Conservation (phyloP, 2,329 filamentous ascomycete species). For the Epichloe hybrida region DNA sequence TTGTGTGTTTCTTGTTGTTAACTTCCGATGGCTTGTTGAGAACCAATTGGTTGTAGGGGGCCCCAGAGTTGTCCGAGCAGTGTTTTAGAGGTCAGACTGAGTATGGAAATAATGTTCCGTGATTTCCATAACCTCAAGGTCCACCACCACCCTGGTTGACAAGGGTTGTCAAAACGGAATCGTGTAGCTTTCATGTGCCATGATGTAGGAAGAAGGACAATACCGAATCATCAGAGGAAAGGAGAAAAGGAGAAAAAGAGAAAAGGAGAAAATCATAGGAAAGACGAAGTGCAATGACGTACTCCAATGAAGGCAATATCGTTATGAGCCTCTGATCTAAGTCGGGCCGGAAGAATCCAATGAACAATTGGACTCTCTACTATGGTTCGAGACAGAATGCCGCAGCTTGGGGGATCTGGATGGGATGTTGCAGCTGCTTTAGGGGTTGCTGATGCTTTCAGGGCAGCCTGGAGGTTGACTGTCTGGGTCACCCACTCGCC, state of each 20-base stretch:
- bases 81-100: not conserved
- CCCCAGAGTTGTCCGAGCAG: not conserved
- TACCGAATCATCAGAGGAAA: not conserved
- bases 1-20: not conserved
- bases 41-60: not conserved
- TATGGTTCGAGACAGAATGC: constrained; percentile 66
- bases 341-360: constrained; percentile 65
- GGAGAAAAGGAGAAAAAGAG: not conserved
- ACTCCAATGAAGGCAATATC: constrained; percentile 81
- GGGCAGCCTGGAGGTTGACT: constrained; percentile 28
- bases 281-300: constrained; percentile 21
- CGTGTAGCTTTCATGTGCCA: not conserved
- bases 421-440: constrained; percentile 18
- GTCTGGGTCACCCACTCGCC: constrained; percentile 45
- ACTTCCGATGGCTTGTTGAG: not conserved
- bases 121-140: not conserved
- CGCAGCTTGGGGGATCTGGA: constrained; percentile 41
- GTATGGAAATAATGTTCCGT: not conserved
- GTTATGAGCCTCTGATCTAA: constrained; percentile 56
- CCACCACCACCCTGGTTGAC: not conserved
- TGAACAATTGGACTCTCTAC: constrained; percentile 62
- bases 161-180: not conserved
- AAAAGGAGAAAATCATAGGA: not conserved
- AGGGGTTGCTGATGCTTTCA: constrained; percentile 24
- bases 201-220: not conserved